Percentiles rank a stretch among this genome's conserved stretches.
Conservation (phyloP, 768 basidiomycete genomes). For the Trametes elegans region DNA sequence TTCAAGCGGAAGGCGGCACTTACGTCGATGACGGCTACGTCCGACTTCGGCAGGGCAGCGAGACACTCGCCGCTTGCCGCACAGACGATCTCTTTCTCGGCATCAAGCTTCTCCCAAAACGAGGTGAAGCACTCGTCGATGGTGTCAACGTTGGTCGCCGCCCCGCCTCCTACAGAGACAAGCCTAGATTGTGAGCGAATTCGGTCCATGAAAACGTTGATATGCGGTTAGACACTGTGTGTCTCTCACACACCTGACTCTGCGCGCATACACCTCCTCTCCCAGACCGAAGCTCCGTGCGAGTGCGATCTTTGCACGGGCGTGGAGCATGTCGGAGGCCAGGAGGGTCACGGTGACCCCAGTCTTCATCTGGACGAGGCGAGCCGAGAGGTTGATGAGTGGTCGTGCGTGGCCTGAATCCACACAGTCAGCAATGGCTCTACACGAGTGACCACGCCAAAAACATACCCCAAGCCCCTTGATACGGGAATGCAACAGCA, state of each 20-base stretch:
- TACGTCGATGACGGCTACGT: slow-evolving; percentile 19
- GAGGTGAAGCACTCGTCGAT: slow-evolving; percentile 10
- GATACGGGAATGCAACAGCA: background rate
- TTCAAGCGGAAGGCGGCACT: background rate
- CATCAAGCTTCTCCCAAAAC: slow-evolving; percentile 10
- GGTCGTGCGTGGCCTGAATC: slow-evolving; percentile 17
- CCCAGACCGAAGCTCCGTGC: slow-evolving; percentile 2
- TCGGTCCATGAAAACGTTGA: background rate
- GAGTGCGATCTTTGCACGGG: slow-evolving; percentile 9
- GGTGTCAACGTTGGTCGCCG: background rate
- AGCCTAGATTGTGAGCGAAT: background rate
- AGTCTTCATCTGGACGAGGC: slow-evolving; percentile 12
- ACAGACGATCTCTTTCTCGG: slow-evolving; percentile 5
- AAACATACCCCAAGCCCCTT: background rate
- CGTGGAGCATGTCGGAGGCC: background rate
- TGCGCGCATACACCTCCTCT: background rate
- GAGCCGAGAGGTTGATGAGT: slow-evolving; percentile 8
- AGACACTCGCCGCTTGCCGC: background rate
- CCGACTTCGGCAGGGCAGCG: slow-evolving; percentile 3
- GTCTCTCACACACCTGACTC: background rate
- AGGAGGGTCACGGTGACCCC: slow-evolving; percentile 13
- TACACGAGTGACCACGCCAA: background rate
- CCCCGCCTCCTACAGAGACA: background rate
- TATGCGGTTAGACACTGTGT: no score
- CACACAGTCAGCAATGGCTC: background rate